Conservation (phyloP, 2,329 filamentous ascomycete genomes). For the Arthrobotrys entomopaga region DNA sequence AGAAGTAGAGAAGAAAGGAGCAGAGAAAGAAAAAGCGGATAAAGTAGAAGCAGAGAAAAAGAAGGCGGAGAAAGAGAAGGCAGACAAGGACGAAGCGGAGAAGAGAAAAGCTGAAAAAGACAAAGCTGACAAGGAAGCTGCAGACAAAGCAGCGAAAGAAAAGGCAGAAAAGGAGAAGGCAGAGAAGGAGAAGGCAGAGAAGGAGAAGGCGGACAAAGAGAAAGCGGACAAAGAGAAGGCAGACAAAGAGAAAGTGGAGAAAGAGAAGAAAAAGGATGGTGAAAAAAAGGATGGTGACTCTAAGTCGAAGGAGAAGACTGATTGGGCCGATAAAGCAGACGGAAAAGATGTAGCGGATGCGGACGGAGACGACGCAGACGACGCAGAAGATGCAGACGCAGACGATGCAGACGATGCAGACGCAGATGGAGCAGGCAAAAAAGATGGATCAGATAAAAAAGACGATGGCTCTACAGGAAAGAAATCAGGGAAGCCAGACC, state of each 20-base stretch:
- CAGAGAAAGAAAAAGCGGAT: not conserved
- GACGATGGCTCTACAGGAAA: not conserved
- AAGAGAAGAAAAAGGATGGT: not conserved
- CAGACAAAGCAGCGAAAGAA: not conserved
- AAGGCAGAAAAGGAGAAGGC: not conserved
- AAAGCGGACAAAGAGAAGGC: not conserved
- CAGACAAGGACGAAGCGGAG: not conserved
- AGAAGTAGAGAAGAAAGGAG: not conserved
- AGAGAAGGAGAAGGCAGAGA: not conserved
- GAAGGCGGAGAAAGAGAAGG: not conserved
- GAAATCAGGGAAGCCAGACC: slow-evolving; percentile 2
- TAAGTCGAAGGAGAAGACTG: no score
- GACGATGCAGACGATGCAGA: not conserved
- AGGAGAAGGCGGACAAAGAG: not conserved
- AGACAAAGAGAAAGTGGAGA: not conserved
- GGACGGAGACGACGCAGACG: not conserved
- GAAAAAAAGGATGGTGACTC: not conserved
- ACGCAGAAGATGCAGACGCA: not conserved
- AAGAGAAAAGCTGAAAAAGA: not conserved
- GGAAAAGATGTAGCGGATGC: slow-evolving; percentile 2
- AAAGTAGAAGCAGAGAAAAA: not conserved
- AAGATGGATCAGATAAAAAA: not conserved
- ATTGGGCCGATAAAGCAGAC: no score
- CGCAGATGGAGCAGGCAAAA: not conserved
- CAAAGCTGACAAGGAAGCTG: not conserved